phyloP scores from a whole-genome alignment of 441 rosid species.

The Mallotus japonicus region DNA sequence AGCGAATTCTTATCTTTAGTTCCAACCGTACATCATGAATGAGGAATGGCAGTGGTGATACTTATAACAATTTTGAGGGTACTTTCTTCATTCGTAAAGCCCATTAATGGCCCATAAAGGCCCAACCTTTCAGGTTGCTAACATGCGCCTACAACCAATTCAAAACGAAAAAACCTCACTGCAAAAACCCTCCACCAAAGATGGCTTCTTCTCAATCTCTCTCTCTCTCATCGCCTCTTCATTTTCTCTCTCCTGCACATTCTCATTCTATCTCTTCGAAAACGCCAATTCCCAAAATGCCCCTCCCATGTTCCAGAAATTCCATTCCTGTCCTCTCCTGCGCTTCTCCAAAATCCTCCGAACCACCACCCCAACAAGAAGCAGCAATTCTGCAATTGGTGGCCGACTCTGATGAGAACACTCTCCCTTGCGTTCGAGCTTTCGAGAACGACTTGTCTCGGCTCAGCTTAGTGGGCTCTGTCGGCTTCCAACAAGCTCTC shows the following conservation, averaged over 20 bases:
- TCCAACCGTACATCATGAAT: too few species aligned
- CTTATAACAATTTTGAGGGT: not conserved
- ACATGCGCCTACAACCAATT: not conserved
- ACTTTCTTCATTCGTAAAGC: not conserved
- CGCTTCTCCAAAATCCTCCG: slow-evolving; percentile 32
- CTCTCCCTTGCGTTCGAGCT: slow-evolving; percentile 75
- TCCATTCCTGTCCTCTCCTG: slow-evolving; percentile 31
- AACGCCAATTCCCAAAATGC: slow-evolving; percentile 27
- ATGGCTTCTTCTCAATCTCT: slow-evolving; percentile 42
- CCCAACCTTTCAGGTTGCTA: not conserved
- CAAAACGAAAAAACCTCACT: slow-evolving; percentile 14
- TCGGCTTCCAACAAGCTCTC: slow-evolving; percentile 69
- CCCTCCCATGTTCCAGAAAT: slow-evolving; percentile 17
- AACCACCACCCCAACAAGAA: slow-evolving; percentile 15
- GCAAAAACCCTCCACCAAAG: not conserved
- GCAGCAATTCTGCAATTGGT: slow-evolving; percentile 62
- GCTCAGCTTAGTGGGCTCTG: slow-evolving; percentile 70
- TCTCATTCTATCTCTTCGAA: not conserved
- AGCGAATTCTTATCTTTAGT: too few species aligned
- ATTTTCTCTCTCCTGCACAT: slow-evolving; percentile 19
- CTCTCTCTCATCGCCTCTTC: slow-evolving; percentile 20
- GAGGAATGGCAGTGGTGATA: too few species aligned
- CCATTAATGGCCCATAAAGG: not conserved
- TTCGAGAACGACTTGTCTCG: slow-evolving; percentile 72
- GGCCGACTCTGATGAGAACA: slow-evolving; percentile 50